Evolutionary conservation across 2,329 filamentous ascomycete species (phyloP), one percentile per base, ranked within the genome.

Genomic region (Alternaria sp.): DNA sequence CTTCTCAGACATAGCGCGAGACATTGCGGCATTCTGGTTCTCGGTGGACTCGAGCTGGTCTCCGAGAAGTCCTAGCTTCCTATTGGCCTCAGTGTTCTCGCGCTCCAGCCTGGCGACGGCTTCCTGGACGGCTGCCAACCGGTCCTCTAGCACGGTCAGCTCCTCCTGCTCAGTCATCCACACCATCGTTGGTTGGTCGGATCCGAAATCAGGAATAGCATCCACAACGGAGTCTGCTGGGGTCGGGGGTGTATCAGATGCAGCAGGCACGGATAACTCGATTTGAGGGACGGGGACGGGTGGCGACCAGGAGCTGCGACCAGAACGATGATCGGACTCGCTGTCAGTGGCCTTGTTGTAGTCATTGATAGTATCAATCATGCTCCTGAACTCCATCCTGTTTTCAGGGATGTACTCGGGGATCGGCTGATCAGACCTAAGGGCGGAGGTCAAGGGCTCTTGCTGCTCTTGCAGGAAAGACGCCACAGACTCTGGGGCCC

Each of bases 31-130:
- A 30, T 66, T 73, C 17, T 70, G 65, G 1, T 61, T 61, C 40
- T 65, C 69, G 51, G 69, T 73, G 17, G 32, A 25, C 12, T 71
- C 64, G 9, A 72, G 64, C 19, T 71, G 71, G 40, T 64, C 70
- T 3, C 47, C 57, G 3, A 74, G 58, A n/a, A 61, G 51, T 8
- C 66, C 68, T 3, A 73, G 32, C n/a, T 64, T 57, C 28, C 45
- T 44, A 5, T 40, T 28, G 7, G 54, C 7, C 2, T 61, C 64
- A 7, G 59, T n/a, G 1, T 67, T 51, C 3, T 62, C 50, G 3
- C 54, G 26, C 4, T 46, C 36, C 3, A 52, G 17, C 4, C 21
- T 36, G 5, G 28, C 44, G 4, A 56, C 25, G 9, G 40, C 11
- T 15, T 17, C 57, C 21, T 61, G 17, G 0, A 60, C 17, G 0